phyloP scores from a whole-genome alignment of 2,329 filamentous ascomycete species.

The Lasiodiplodia citricola region DNA sequence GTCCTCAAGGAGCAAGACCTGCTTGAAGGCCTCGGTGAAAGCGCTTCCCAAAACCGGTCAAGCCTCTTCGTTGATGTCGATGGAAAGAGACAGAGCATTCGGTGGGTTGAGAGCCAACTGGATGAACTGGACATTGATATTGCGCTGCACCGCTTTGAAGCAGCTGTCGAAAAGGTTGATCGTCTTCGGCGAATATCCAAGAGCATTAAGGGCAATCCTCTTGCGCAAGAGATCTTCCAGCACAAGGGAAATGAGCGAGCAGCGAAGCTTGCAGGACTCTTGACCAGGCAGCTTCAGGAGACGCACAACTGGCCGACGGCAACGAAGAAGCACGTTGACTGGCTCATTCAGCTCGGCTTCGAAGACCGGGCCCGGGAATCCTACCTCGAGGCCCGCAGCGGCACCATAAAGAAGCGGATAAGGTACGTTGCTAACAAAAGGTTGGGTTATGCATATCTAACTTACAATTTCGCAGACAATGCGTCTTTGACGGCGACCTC shows the following conservation, averaged over 20 bases:
- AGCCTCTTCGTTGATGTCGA: conserved; percentile 91
- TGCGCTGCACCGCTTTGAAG: conserved; percentile 85
- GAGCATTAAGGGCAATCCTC: conserved; percentile 80
- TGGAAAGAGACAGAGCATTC: conserved; percentile 92
- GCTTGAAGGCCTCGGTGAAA: conserved; percentile 72
- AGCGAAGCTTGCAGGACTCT: conserved; percentile 73
- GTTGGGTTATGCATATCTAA: conserved; percentile 32
- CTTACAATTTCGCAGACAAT: conserved; percentile 66
- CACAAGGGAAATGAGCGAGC: conserved; percentile 90
- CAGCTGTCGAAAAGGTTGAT: conserved; percentile 82
- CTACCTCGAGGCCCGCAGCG: conserved; percentile 79
- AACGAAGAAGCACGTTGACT: conserved; percentile 80
- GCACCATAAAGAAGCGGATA: conserved; percentile 79
- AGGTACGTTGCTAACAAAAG: conserved; percentile 61
- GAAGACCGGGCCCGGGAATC: conserved; percentile 88
- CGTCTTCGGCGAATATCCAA: conserved; percentile 80
- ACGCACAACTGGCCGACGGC: conserved; percentile 77
- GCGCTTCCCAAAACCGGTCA: conserved; percentile 71
- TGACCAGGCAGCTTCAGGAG: conserved; percentile 78
- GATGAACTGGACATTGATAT: conserved; percentile 97
- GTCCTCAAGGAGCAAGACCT: conserved; percentile 80
- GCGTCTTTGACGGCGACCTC: conserved; percentile 92
- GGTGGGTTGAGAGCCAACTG: conserved; percentile 94
- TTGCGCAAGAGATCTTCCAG: conserved; percentile 90
- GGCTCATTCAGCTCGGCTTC: conserved; percentile 85